Evolutionary conservation across 208 protist species (phyloP).

Genomic region (Willaertia magna): DNA sequence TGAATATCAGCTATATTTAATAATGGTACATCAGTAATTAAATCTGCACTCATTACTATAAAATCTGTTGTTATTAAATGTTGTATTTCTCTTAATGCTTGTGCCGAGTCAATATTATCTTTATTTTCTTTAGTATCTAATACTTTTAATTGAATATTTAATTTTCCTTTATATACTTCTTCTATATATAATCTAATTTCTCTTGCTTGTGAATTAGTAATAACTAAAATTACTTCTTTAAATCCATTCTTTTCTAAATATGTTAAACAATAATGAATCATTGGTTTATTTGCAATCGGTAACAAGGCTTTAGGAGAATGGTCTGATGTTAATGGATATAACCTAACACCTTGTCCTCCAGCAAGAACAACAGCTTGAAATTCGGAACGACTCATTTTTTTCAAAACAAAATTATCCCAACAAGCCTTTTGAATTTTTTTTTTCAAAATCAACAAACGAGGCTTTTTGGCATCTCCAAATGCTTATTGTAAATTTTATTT

Average conservation of each 20-base stretch:
- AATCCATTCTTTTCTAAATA: background rate
- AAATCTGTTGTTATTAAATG: background rate
- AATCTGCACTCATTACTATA: background rate
- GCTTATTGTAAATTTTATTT: too few species aligned
- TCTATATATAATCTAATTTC: background rate
- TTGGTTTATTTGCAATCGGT: background rate
- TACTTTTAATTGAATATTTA: background rate
- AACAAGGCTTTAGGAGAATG: background rate
- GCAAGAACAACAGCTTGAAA: background rate
- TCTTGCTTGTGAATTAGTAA: background rate
- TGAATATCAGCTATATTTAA: background rate
- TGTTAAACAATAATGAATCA: background rate
- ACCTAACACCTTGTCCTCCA: background rate
- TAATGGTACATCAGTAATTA: background rate
- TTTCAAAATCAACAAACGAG: too few species aligned
- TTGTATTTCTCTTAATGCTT: background rate
- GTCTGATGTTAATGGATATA: background rate
- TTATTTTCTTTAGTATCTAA: background rate
- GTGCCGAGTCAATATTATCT: background rate
- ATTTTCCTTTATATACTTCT: background rate
- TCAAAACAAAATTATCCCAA: too few species aligned
- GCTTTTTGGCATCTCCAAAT: too few species aligned
- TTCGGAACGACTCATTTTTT: background rate
- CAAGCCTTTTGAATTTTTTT: too few species aligned
- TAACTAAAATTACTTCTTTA: conserved; percentile 4